Percentiles rank a stretch among this genome's conserved stretches.
These are phyloP conservation scores for Agarophyton chilense DNA, from an alignment of 23 red algal genomes.

Conservation along the genomic window DNA sequence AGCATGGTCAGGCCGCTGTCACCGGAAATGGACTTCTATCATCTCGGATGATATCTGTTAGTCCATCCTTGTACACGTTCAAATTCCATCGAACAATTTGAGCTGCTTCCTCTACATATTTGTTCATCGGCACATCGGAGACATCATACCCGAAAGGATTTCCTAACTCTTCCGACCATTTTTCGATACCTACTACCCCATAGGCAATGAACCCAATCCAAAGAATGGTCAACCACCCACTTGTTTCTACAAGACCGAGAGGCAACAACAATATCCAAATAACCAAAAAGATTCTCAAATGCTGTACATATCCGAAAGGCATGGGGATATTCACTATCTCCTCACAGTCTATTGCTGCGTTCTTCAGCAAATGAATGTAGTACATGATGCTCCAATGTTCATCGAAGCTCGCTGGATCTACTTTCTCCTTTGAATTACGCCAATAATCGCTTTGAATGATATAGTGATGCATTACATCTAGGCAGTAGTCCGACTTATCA, in stretches of 20 bases:
- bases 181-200: conserved; percentile 43
- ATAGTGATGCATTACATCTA: conserved; percentile 31
- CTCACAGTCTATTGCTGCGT: neutral
- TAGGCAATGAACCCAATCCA: conserved; percentile 64
- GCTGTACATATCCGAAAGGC: conserved; percentile 49
- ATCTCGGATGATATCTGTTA: neutral
- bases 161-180: conserved; percentile 23
- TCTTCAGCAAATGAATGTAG: neutral
- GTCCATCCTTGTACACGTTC: neutral
- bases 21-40: conserved; percentile 1
- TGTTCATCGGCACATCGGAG: conserved; percentile 29
- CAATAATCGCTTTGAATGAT: conserved; percentile 6
- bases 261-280: conserved; percentile 54
- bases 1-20: neutral
- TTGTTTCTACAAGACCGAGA: conserved; percentile 28
- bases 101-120: neutral
- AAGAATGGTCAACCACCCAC: conserved; percentile 37
- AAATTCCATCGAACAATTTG: neutral
- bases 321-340: conserved; percentile 20
- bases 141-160: conserved; percentile 50
- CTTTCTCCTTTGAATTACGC: neutral
- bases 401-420: neutral
- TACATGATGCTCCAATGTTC: conserved; percentile 26
- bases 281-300: conserved; percentile 41
- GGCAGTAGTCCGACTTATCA: conserved; percentile 8